Conservation (phyloP, 2,329 filamentous ascomycete genomes). For the Aspergillus fumigatus region DNA sequence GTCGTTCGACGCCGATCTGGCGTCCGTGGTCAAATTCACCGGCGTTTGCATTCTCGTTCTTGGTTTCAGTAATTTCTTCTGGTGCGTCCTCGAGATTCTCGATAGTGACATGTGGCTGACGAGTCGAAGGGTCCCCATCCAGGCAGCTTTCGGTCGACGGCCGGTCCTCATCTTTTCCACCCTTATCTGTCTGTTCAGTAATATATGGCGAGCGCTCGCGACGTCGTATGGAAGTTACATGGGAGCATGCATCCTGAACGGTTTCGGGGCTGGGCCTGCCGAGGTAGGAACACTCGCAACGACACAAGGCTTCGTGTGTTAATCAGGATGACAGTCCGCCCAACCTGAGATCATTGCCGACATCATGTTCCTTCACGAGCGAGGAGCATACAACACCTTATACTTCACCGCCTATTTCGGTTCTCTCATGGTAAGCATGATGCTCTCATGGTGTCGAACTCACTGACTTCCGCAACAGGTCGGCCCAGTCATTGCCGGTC, state of each 20-base stretch:
- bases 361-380: slow-evolving; percentile 61
- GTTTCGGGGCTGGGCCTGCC: slow-evolving; percentile 58
- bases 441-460: too few relatives aligned
- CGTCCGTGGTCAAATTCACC: slow-evolving; percentile 54
- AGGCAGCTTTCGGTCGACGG: slow-evolving; percentile 52
- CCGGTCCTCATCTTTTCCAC: slow-evolving; percentile 51
- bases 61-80: slow-evolving; percentile 58
- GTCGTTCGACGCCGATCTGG: slow-evolving; percentile 51
- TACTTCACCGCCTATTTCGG: slow-evolving; percentile 63
- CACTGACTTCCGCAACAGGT: neutral
- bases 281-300: slow-evolving; percentile 33
- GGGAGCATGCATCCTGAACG: slow-evolving; percentile 59
- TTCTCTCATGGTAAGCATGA: slow-evolving; percentile 49
- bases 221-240: slow-evolving; percentile 59
- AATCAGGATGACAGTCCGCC: slow-evolving; percentile 40
- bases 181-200: slow-evolving; percentile 49
- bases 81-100: slow-evolving; percentile 33
- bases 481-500: slow-evolving; percentile 55
- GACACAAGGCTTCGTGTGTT: neutral
- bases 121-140: slow-evolving; percentile 48
- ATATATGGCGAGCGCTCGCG: slow-evolving; percentile 57
- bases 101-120: neutral
- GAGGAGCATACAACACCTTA: slow-evolving; percentile 58
- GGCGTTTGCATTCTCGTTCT: slow-evolving; percentile 54
- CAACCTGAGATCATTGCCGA: slow-evolving; percentile 62